phyloP scores from a whole-genome alignment of 2,329 filamentous ascomycete species.

The Fusarium liriodendri region DNA sequence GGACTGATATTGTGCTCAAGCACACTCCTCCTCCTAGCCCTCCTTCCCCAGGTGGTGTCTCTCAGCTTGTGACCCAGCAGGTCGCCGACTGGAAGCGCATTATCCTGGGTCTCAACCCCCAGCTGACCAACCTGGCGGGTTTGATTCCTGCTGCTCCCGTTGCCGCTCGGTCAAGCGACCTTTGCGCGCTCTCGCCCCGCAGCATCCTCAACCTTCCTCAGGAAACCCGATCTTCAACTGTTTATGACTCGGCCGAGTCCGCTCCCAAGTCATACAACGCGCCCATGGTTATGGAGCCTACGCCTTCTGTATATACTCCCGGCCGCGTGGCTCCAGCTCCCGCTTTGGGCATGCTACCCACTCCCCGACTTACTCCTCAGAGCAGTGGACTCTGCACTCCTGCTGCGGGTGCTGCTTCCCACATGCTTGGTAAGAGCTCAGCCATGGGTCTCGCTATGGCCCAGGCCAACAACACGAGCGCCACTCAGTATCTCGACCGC shows the following conservation, averaged over 20 bases:
- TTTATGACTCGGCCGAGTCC: constrained; percentile 52
- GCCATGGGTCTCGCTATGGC: constrained; percentile 72
- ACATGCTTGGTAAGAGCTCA: constrained; percentile 60
- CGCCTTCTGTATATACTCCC: constrained; percentile 56
- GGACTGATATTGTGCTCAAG: constrained; percentile 92
- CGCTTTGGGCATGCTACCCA: constrained; percentile 66
- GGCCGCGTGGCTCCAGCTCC: constrained; percentile 64
- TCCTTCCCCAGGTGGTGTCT: constrained; percentile 62
- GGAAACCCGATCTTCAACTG: constrained; percentile 49
- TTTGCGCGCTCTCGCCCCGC: constrained; percentile 53
- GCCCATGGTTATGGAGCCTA: constrained; percentile 61
- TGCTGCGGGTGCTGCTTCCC: constrained; percentile 66
- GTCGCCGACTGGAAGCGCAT: constrained; percentile 68
- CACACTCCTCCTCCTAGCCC: constrained; percentile 79
- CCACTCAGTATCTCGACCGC: constrained; percentile 64
- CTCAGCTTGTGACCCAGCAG: constrained; percentile 58
- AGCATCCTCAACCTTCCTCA: constrained; percentile 58
- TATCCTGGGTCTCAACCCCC: constrained; percentile 66
- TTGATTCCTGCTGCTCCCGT: constrained; percentile 54
- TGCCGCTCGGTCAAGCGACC: constrained; percentile 47
- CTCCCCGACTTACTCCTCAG: constrained; percentile 69
- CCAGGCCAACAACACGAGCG: constrained; percentile 60
- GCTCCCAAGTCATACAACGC: constrained; percentile 55
- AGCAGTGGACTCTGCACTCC: constrained; percentile 68
- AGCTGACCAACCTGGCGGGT: constrained; percentile 68